Conservation (phyloP, 2,329 filamentous ascomycete species). For the Stachybotrys chlorohalonatus region DNA sequence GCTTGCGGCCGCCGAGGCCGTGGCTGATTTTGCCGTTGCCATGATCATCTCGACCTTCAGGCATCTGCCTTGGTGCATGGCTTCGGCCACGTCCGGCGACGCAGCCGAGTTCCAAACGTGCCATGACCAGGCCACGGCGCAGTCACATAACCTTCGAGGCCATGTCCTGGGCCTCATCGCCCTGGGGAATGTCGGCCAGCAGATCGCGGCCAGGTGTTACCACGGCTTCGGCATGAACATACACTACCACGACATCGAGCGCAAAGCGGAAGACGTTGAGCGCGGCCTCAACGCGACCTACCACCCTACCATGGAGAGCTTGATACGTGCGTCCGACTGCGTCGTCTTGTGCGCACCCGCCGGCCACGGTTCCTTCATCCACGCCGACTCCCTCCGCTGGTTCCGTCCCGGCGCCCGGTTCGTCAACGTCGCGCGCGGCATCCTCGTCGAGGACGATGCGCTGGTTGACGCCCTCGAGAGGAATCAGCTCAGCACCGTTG, state of each 20-base stretch:
- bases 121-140: slow-evolving; percentile 48
- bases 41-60: slow-evolving; percentile 63
- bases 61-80: slow-evolving; percentile 54
- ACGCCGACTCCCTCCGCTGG: slow-evolving; percentile 31
- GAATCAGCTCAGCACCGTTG: slow-evolving; percentile 40
- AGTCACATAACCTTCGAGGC: slow-evolving; percentile 54
- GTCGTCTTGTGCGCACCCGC: slow-evolving; percentile 54
- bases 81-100: slow-evolving; percentile 37
- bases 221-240: slow-evolving; percentile 59
- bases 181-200: slow-evolving; percentile 56
- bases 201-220: slow-evolving; percentile 44
- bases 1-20: slow-evolving; percentile 60
- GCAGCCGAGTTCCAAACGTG: slow-evolving; percentile 41
- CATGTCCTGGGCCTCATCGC: slow-evolving; percentile 59
- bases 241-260: slow-evolving; percentile 50
- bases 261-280: slow-evolving; percentile 36
- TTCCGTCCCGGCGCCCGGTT: slow-evolving; percentile 49
- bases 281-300: slow-evolving; percentile 34
- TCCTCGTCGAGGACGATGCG: slow-evolving; percentile 56
- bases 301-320: slow-evolving; percentile 38
- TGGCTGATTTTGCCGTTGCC: slow-evolving; percentile 62
- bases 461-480: slow-evolving; percentile 48
- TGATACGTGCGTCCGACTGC: slow-evolving; percentile 47
- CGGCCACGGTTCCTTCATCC: slow-evolving; percentile 35
- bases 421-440: slow-evolving; percentile 58